These are phyloP conservation scores for Phialophora verrucosa DNA, from an alignment of 2,329 filamentous ascomycete genomes.

Conservation along the genomic window DNA sequence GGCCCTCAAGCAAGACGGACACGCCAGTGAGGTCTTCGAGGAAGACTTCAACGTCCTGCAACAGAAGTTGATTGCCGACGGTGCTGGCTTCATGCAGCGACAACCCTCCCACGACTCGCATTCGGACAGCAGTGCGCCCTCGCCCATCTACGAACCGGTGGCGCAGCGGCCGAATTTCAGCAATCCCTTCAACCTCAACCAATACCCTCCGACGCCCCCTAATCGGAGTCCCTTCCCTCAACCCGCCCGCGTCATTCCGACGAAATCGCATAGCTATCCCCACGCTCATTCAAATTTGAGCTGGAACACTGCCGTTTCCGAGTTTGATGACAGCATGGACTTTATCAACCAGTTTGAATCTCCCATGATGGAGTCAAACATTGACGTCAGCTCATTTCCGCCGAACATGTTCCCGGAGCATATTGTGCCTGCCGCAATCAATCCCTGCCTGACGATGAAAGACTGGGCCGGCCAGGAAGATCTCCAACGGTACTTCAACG, in stretches of 20 bases:
- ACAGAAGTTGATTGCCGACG: constrained; percentile 59
- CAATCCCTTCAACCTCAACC: constrained; percentile 38
- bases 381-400: constrained; percentile 29
- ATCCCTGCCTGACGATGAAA: constrained; percentile 39
- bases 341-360: constrained; percentile 39
- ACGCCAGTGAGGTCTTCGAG: constrained; percentile 61
- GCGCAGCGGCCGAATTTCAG: constrained; percentile 32
- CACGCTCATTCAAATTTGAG: constrained; percentile 36
- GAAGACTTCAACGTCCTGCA: constrained; percentile 64
- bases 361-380: constrained; percentile 29
- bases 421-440: constrained; percentile 35
- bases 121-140: constrained; percentile 60
- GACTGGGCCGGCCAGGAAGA: constrained; percentile 38
- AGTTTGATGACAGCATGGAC: constrained; percentile 39
- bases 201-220: constrained; percentile 49
- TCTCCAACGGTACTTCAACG: constrained; percentile 35
- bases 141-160: constrained; percentile 43
- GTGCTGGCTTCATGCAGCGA: constrained; percentile 58
- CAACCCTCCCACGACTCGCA: constrained; percentile 63
- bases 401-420: constrained; percentile 35
- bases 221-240: constrained; percentile 47
- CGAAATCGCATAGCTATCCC: constrained; percentile 33
- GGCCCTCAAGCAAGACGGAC: constrained; percentile 60
- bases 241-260: constrained; percentile 26
- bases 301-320: constrained; percentile 33